phyloP scores from a whole-genome alignment of 1,284 basidiomycete species.

The Athelia sp. region DNA sequence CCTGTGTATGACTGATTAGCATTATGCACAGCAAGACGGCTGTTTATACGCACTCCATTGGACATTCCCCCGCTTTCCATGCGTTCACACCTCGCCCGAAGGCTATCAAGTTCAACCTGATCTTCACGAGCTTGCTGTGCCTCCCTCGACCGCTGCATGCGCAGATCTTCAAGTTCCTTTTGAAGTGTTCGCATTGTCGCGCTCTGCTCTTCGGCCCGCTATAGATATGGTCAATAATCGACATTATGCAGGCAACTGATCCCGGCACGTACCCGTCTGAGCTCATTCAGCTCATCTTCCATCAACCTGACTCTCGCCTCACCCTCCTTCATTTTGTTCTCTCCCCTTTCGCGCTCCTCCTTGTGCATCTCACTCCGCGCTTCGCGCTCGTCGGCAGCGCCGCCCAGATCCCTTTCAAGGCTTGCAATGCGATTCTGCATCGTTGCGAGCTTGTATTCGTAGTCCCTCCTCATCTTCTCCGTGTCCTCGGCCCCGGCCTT shows the following conservation, averaged over 20 bases:
- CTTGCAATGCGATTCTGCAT: conserved; percentile 74
- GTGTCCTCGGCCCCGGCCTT: conserved; percentile 54
- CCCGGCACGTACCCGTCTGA: conserved; percentile 41
- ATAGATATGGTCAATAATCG: conserved; percentile 3
- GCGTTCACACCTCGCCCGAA: conserved; percentile 68
- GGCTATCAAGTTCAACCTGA: conserved; percentile 67
- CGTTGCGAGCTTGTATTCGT: conserved; percentile 89
- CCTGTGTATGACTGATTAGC: conserved; percentile 29
- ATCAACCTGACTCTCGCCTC: conserved; percentile 52
- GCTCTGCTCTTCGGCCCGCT: conserved; percentile 73
- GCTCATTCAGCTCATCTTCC: conserved; percentile 58
- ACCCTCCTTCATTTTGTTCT: conserved; percentile 41
- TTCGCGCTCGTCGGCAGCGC: conserved; percentile 34
- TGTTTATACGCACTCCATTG: conserved; percentile 30
- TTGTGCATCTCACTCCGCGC: conserved; percentile 22
- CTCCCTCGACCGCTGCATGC: conserved; percentile 56
- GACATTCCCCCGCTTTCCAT: conserved; percentile 65
- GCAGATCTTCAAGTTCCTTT: conserved; percentile 66
- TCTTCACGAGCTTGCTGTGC: conserved; percentile 54
- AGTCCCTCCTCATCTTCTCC: conserved; percentile 78
- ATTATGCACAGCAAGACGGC: conserved; percentile 4
- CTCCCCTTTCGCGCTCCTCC: conserved; percentile 32
- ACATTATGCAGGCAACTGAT: conserved; percentile 4
- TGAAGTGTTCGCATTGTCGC: conserved; percentile 60
- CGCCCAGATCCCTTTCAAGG: conserved; percentile 61